A percentile compares a stretch with the other conserved stretches of the same genome.
Evolutionary conservation across 2,329 filamentous ascomycete genomes (phyloP).

Genomic region (Sporothrix schenckii): DNA sequence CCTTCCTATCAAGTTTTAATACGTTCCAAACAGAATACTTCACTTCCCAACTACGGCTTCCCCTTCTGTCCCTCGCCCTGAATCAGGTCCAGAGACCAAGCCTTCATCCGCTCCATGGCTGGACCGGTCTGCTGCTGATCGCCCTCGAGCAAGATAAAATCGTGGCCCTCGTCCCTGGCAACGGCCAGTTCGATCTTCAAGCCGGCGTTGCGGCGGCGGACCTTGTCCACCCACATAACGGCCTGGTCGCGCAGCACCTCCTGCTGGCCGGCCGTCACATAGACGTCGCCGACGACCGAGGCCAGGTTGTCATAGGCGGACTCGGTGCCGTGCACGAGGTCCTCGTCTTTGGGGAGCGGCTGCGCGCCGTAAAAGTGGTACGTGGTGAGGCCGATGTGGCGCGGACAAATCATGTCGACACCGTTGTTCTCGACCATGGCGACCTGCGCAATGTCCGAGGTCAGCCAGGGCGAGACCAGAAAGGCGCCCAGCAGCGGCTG

Average conservation of each 20-base stretch:
- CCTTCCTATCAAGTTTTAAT: too few species aligned
- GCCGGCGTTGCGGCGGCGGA: neutral
- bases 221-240: neutral
- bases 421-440: neutral
- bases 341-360: neutral
- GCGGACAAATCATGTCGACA: neutral
- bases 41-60: neutral
- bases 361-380: neutral
- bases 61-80: neutral
- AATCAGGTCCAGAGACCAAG: neutral
- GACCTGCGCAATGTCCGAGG: neutral
- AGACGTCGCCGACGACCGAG: neutral
- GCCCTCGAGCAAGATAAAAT: slow-evolving; percentile 2
- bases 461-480: slow-evolving; percentile 2
- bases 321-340: neutral
- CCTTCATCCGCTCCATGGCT: slow-evolving; percentile 10
- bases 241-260: slow-evolving; percentile 14
- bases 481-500: neutral
- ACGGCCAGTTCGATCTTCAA: neutral
- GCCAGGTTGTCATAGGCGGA: neutral
- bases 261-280: neutral
- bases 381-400: neutral
- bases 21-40: too few species aligned
- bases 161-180: neutral
- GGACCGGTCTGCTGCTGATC: neutral